These are phyloP conservation scores for Herpetospermum pedunculosum DNA, from an alignment of 306 rosid species.

Conservation along the genomic window DNA sequence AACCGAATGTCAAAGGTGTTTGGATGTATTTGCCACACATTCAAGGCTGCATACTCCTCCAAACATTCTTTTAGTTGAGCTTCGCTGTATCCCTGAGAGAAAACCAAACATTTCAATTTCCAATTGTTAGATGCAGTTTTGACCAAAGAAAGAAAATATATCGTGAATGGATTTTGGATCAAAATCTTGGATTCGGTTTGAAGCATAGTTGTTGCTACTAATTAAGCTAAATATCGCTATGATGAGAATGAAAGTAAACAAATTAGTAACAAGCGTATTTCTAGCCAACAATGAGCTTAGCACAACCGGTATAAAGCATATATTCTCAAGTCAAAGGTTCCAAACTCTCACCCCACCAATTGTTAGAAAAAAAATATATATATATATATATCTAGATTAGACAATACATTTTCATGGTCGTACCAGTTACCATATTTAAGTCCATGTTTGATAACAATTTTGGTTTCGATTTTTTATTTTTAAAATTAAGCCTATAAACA, in stretches of 20 bases:
- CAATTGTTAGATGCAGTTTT: neutral
- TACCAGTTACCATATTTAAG: neutral
- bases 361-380: too few relatives aligned
- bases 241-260: neutral
- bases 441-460: too few relatives aligned
- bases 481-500: too few relatives aligned
- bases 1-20: constrained; percentile 82
- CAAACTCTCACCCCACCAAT: too few relatives aligned
- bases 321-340: too few relatives aligned
- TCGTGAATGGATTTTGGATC: neutral
- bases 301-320: too few relatives aligned
- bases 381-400: too few relatives aligned
- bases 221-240: neutral
- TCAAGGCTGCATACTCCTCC: constrained; percentile 94
- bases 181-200: neutral
- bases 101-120: constrained; percentile 2
- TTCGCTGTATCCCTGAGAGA: constrained; percentile 86
- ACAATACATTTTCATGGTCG: neutral
- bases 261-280: neutral
- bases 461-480: too few relatives aligned
- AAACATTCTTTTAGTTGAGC: constrained; percentile 89
- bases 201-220: neutral
- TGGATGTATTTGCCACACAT: constrained; percentile 98
- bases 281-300: too few relatives aligned
- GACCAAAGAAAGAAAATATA: neutral